A percentile compares a stretch with the other conserved stretches of the same genome.
Evolutionary conservation across 106 monocot genomes (phyloP).

Genomic region (Xerophyta viscosa): DNA sequence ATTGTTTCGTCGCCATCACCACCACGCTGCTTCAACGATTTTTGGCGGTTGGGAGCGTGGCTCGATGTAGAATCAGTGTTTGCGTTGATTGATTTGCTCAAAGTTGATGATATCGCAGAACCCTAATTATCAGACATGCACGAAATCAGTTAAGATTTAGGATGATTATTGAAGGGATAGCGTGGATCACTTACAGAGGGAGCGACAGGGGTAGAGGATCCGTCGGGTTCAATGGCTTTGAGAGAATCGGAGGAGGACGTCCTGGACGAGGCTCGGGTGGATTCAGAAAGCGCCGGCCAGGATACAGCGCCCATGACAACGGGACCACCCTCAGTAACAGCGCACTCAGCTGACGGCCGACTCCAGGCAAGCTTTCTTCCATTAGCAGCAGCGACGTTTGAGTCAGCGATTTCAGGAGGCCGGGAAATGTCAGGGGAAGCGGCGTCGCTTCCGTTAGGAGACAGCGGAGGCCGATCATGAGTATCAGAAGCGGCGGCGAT

Average conservation of each 20-base stretch:
- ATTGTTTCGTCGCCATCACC: not conserved
- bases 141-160: not conserved
- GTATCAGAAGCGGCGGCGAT: too few species aligned
- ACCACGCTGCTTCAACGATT: slow-evolving; percentile 9
- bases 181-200: slow-evolving; percentile 6
- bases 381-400: not conserved
- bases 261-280: not conserved
- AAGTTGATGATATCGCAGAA: not conserved
- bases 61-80: not conserved
- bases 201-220: too few species aligned
- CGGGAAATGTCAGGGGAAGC: too few species aligned
- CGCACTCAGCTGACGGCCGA: slow-evolving; percentile 11
- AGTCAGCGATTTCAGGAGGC: too few species aligned
- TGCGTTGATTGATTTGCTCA: not conserved
- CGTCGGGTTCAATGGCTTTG: slow-evolving; percentile 20
- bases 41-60: not conserved
- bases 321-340: not conserved
- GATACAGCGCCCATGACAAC: slow-evolving; percentile 17
- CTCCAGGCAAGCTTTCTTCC: slow-evolving; percentile 20
- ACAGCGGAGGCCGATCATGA: too few species aligned
- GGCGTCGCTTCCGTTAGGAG: too few species aligned
- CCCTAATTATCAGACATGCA: slow-evolving; percentile 5
- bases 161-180: not conserved
- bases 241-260: slow-evolving; percentile 7
- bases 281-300: slow-evolving; percentile 20